Percentiles rank a stretch among this genome's conserved stretches.
phyloP scores from a whole-genome alignment of 768 basidiomycete genomes.

The Kwoniella europaea region DNA sequence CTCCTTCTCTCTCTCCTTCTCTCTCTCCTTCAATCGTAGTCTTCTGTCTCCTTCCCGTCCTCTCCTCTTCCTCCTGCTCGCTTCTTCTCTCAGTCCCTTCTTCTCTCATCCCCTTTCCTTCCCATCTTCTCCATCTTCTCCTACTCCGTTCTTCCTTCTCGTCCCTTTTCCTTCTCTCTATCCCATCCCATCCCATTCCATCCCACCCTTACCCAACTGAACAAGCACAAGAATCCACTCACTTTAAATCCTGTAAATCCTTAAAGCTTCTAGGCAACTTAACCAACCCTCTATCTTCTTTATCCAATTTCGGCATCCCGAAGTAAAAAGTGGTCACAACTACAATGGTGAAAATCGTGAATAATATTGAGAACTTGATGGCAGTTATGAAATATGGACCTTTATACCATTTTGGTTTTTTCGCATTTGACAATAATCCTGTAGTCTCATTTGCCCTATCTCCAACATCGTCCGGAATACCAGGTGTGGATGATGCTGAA shows the following conservation, averaged over 20 bases:
- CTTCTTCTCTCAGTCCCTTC: background rate
- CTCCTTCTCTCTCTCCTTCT: too few relatives aligned
- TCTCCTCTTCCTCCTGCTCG: background rate
- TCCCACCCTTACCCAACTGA: background rate
- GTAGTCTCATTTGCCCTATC: slow-evolving; percentile 1
- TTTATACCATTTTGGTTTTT: slow-evolving; percentile 43
- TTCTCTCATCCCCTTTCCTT: background rate
- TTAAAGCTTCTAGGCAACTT: slow-evolving; percentile 86
- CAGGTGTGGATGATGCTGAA: background rate
- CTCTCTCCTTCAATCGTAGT: background rate
- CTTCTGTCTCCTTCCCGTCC: background rate
- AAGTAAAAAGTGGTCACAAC: slow-evolving; percentile 81
- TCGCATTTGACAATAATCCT: background rate
- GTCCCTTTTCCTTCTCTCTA: background rate
- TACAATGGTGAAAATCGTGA: slow-evolving; percentile 69
- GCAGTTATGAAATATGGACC: slow-evolving; percentile 76
- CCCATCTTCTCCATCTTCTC: background rate
- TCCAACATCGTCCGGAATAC: background rate
- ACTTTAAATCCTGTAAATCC: slow-evolving; percentile 83
- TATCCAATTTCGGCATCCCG: slow-evolving; percentile 79
- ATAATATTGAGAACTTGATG: slow-evolving; percentile 80
- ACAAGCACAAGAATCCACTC: slow-evolving; percentile 57
- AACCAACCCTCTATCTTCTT: slow-evolving; percentile 74
- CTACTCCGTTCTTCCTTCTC: background rate
- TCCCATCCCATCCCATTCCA: too few relatives aligned